These are phyloP conservation scores for Clarireedia monteithiana DNA, from an alignment of 2,329 filamentous ascomycete genomes.

Conservation along the genomic window DNA sequence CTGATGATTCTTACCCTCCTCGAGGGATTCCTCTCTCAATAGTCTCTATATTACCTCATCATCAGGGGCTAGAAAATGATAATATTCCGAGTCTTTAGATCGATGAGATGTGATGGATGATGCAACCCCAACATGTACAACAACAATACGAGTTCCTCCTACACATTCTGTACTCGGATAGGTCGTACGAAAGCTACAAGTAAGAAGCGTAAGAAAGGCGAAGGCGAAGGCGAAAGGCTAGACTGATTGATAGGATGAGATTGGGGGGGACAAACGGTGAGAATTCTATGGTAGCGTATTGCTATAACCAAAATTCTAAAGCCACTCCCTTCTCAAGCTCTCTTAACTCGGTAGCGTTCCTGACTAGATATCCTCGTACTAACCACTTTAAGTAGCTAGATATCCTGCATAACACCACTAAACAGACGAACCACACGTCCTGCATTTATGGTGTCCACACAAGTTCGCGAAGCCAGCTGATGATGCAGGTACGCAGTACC, in stretches of 20 bases:
- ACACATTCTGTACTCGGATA: no score
- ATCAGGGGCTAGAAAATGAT: not conserved
- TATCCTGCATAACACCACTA: constrained; percentile 1
- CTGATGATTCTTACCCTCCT: not conserved
- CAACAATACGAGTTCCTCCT: not conserved
- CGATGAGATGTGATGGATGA: no score
- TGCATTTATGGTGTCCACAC: not conserved
- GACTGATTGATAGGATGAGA: not conserved
- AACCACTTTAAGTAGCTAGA: not conserved
- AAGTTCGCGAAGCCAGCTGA: not conserved
- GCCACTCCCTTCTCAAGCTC: not conserved
- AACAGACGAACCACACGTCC: constrained; percentile 1
- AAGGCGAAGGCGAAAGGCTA: not conserved
- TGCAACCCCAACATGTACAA: not conserved
- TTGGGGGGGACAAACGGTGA: not conserved
- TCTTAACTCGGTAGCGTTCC: not conserved
- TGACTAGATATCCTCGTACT: not conserved
- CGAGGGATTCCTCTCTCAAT: not conserved
- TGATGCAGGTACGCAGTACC: not conserved
- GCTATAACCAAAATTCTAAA: not conserved
- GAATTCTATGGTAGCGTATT: not conserved
- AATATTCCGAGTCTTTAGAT: not conserved
- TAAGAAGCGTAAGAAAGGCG: no score
- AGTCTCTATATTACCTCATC: not conserved
- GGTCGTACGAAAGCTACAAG: no score